Percentiles rank a stretch among this genome's conserved stretches.
phyloP scores from a whole-genome alignment of 495 filamentous ascomycete species.

The Neurospora discreta region DNA sequence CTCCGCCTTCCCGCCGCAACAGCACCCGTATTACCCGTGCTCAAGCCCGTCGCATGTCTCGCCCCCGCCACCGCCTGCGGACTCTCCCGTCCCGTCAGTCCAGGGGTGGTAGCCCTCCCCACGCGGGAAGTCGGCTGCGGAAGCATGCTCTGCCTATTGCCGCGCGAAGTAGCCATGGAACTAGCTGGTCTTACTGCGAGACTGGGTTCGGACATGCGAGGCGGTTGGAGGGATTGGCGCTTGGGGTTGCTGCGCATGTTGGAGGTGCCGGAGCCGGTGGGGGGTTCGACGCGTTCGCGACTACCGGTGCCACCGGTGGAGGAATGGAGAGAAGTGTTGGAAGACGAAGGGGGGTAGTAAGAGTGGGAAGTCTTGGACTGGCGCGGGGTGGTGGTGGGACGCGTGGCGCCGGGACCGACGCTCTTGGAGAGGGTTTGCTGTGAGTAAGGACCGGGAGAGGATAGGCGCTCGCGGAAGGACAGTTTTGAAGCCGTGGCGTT shows the following conservation, averaged over 20 bases:
- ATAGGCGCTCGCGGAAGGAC: slow-evolving; percentile 40
- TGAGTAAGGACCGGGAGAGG: slow-evolving; percentile 27
- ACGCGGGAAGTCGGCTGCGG: slow-evolving; percentile 31
- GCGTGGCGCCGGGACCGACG: neutral
- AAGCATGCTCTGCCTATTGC: slow-evolving; percentile 31
- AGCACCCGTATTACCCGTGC: slow-evolving; percentile 5
- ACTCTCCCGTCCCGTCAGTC: slow-evolving; percentile 23
- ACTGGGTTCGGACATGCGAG: slow-evolving; percentile 18
- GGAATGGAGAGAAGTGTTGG: neutral
- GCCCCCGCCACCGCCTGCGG: slow-evolving; percentile 31
- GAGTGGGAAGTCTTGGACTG: neutral
- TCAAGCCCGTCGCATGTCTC: slow-evolving; percentile 25
- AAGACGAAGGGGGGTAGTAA: neutral
- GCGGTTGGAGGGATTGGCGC: slow-evolving; percentile 36
- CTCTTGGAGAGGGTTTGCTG: slow-evolving; percentile 19
- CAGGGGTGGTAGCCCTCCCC: neutral
- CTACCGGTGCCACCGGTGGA: neutral
- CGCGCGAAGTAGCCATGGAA: slow-evolving; percentile 30
- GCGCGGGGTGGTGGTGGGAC: neutral
- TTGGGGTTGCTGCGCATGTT: slow-evolving; percentile 26
- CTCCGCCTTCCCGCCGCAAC: neutral
- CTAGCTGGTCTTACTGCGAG: slow-evolving; percentile 27
- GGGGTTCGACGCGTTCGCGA: slow-evolving; percentile 11
- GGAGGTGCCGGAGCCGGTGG: slow-evolving; percentile 19
- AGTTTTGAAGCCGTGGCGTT: slow-evolving; percentile 18